These are phyloP conservation scores for Schizophyllum commune DNA, from an alignment of 1,284 basidiomycete genomes.

Conservation along the genomic window DNA sequence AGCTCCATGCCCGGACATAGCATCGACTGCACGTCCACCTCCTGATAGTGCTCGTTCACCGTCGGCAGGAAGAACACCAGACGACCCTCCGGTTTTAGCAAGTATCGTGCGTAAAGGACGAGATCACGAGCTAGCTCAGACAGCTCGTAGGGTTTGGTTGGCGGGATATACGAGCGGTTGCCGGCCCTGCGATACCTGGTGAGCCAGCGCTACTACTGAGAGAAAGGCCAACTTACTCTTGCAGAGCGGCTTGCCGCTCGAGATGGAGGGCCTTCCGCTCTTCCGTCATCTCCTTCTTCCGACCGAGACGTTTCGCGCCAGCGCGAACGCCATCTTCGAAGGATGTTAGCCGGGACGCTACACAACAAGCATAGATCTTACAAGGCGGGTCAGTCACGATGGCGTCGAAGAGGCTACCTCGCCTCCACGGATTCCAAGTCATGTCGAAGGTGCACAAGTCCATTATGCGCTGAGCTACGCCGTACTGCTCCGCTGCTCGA, in stretches of 20 bases:
- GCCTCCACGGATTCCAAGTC: conserved; percentile 83
- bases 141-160: conserved; percentile 91
- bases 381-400: conserved; percentile 94
- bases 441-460: conserved; percentile 90
- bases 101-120: conserved; percentile 73
- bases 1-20: conserved; percentile 83
- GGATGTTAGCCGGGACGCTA: background rate
- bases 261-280: conserved; percentile 27
- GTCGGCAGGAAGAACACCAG: conserved; percentile 96
- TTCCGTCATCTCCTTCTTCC: conserved; percentile 48
- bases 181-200: conserved; percentile 30
- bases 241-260: conserved; percentile 35
- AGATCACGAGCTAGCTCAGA: conserved; percentile 80
- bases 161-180: conserved; percentile 68
- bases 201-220: background rate
- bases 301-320: conserved; percentile 90
- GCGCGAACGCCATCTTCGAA: conserved; percentile 85
- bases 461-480: conserved; percentile 65
- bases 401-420: conserved; percentile 87
- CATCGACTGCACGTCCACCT: conserved; percentile 71
- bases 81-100: conserved; percentile 81
- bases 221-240: conserved; percentile 14
- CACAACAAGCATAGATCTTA: conserved; percentile 30
- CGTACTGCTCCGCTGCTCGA: conserved; percentile 82
- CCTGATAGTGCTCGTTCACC: conserved; percentile 83